These are phyloP conservation scores for Thalassiosira exigua DNA, from an alignment of 352 stramenopile genomes.

Conservation along the genomic window DNA sequence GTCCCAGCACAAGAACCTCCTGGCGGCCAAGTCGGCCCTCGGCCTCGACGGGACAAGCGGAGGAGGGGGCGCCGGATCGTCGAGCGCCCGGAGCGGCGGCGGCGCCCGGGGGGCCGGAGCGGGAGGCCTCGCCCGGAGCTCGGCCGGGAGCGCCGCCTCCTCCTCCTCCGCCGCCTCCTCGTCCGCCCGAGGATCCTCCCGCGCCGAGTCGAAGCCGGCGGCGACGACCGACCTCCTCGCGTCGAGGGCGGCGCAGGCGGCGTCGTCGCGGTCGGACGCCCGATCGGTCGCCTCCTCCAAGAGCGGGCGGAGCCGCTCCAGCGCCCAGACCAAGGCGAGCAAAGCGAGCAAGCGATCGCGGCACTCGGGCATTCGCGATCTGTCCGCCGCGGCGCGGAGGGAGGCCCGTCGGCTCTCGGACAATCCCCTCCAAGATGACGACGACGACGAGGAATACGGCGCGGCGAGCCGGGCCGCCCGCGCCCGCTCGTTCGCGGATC, in stretches of 20 bases:
- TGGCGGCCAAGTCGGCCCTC: conserved; percentile 38
- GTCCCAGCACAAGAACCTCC: conserved; percentile 34
- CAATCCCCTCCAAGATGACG: neutral
- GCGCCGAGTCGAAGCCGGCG: too few relatives aligned
- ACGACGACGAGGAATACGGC: too few relatives aligned
- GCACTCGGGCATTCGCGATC: conserved; percentile 21
- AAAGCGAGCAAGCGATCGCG: too few relatives aligned
- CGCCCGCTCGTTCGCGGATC: neutral
- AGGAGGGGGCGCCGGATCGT: too few relatives aligned
- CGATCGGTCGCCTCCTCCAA: too few relatives aligned
- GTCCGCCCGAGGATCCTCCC: neutral
- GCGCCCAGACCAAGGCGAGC: conserved; percentile 1
- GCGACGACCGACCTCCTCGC: neutral
- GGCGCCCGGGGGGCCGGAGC: too few relatives aligned
- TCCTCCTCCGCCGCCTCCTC: neutral
- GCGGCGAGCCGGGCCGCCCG: neutral
- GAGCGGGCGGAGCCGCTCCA: too few relatives aligned
- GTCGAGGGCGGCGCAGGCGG: too few relatives aligned
- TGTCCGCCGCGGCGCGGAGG: conserved; percentile 13
- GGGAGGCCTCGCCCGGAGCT: neutral
- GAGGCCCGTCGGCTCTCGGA: conserved; percentile 1
- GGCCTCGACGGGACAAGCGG: too few relatives aligned
- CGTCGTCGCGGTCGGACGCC: too few relatives aligned
- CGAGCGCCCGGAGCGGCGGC: too few relatives aligned
- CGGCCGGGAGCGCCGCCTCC: neutral